Evolutionary conservation across 176 grass and related monocot species (phyloP).

Genomic region (Alopecurus myosuroides): DNA sequence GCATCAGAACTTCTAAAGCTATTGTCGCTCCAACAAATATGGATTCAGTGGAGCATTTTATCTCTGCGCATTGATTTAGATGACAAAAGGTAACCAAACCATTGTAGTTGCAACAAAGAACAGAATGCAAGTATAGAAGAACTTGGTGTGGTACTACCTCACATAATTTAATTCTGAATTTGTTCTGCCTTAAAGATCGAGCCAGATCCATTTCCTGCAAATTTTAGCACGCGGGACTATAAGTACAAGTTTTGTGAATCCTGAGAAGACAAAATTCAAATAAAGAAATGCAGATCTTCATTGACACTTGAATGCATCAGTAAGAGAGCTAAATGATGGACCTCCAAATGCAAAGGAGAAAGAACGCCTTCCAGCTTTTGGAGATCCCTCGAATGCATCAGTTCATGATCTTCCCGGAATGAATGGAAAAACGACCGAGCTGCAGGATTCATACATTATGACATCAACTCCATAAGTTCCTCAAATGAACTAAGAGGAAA

Average conservation of each 20-base stretch:
- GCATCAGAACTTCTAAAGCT: neutral
- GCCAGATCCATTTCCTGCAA: constrained; percentile 94
- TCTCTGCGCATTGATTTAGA: constrained; percentile 10
- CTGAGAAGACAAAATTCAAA: neutral
- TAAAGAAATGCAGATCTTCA: neutral
- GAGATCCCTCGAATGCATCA: constrained; percentile 90
- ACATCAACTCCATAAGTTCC: neutral
- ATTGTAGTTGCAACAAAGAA: neutral
- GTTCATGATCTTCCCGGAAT: constrained; percentile 90
- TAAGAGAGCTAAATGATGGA: constrained; percentile 27
- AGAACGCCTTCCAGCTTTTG: constrained; percentile 91
- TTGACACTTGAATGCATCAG: neutral
- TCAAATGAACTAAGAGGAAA: constrained; percentile 15
- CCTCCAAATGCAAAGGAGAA: constrained; percentile 95
- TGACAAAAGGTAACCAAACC: constrained; percentile 13
- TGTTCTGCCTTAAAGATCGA: constrained; percentile 69
- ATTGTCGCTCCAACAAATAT: constrained; percentile 6
- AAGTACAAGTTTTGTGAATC: neutral
- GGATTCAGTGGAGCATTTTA: neutral
- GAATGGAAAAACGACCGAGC: constrained; percentile 79
- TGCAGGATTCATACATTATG: constrained; percentile 29
- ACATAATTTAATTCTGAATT: constrained; percentile 91
- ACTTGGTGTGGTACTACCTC: constrained; percentile 43
- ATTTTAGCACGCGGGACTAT: constrained; percentile 7
- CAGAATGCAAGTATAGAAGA: constrained; percentile 2